Percentiles rank a stretch among this genome's conserved stretches.
Evolutionary conservation across 495 filamentous ascomycete genomes (phyloP).

Genomic region (Penicillium tannophilum): DNA sequence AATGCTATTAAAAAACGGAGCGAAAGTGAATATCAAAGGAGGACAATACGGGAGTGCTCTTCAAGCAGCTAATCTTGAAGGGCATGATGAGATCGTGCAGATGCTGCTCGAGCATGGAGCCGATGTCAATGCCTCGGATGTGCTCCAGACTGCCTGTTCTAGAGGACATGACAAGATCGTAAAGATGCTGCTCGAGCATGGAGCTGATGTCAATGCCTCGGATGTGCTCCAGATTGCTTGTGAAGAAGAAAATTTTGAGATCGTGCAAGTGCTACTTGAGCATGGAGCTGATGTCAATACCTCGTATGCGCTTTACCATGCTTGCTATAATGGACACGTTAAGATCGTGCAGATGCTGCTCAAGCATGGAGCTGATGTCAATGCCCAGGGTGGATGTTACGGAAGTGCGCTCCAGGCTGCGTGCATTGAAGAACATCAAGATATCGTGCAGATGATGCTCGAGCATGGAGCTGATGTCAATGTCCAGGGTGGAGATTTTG

Average conservation of each 20-base stretch:
- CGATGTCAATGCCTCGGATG: not conserved
- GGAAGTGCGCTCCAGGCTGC: conserved; percentile 2
- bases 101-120: not conserved
- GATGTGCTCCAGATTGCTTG: not conserved
- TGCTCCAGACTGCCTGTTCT: too few species aligned
- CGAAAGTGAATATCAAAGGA: not conserved
- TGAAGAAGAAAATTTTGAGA: not conserved
- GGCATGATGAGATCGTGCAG: conserved; percentile 9
- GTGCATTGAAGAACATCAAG: too few species aligned
- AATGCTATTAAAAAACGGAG: not conserved
- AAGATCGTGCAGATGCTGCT: not conserved
- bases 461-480: conserved; percentile 2
- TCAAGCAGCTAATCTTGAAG: conserved; percentile 9
- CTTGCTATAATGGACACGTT: not conserved
- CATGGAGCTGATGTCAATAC: not conserved
- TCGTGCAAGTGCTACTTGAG: not conserved
- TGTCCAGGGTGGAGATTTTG: not conserved
- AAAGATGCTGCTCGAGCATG: not conserved
- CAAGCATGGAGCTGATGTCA: not conserved
- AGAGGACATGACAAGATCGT: too few species aligned
- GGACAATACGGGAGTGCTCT: not conserved
- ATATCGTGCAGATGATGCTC: not conserved
- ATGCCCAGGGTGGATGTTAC: conserved; percentile 1
- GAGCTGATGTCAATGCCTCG: not conserved
- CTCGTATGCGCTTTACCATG: not conserved